These are phyloP conservation scores for Fusarium nisikadoi DNA, from an alignment of 2,329 filamentous ascomycete species.

Conservation along the genomic window DNA sequence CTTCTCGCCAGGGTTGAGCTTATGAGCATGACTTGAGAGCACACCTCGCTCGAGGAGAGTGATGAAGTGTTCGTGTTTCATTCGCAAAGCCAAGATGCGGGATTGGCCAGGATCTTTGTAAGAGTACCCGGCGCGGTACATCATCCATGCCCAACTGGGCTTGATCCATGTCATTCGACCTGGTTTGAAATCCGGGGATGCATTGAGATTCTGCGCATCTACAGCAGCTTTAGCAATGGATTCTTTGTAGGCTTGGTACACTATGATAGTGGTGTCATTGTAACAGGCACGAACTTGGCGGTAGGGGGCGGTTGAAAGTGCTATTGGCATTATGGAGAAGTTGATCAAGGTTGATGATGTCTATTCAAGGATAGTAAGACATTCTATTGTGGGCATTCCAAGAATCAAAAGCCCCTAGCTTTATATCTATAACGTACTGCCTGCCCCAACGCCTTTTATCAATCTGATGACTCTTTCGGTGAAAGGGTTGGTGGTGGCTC, in stretches of 20 bases:
- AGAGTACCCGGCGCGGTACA: conserved; percentile 70
- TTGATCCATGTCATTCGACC: conserved; percentile 74
- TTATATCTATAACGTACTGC: background rate
- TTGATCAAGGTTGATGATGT: background rate
- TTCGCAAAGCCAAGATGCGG: conserved; percentile 66
- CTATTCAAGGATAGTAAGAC: background rate
- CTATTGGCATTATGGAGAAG: conserved; percentile 28
- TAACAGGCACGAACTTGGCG: conserved; percentile 65
- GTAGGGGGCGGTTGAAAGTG: conserved; percentile 45
- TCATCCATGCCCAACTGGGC: conserved; percentile 71
- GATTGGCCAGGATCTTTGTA: conserved; percentile 65
- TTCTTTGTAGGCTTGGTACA: conserved; percentile 70
- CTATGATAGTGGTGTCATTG: conserved; percentile 63
- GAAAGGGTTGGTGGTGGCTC: conserved; percentile 19
- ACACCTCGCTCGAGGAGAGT: conserved; percentile 55
- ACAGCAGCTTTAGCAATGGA: conserved; percentile 65
- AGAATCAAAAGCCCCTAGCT: background rate
- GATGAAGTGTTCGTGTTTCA: conserved; percentile 62
- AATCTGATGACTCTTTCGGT: conserved; percentile 33
- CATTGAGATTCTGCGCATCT: conserved; percentile 60
- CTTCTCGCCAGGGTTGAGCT: background rate
- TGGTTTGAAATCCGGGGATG: conserved; percentile 63
- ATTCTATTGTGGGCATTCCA: background rate
- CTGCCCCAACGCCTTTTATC: background rate
- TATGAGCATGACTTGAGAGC: conserved; percentile 45